phyloP scores from a whole-genome alignment of 2,329 filamentous ascomycete genomes.

The Aspergillus ruber region DNA sequence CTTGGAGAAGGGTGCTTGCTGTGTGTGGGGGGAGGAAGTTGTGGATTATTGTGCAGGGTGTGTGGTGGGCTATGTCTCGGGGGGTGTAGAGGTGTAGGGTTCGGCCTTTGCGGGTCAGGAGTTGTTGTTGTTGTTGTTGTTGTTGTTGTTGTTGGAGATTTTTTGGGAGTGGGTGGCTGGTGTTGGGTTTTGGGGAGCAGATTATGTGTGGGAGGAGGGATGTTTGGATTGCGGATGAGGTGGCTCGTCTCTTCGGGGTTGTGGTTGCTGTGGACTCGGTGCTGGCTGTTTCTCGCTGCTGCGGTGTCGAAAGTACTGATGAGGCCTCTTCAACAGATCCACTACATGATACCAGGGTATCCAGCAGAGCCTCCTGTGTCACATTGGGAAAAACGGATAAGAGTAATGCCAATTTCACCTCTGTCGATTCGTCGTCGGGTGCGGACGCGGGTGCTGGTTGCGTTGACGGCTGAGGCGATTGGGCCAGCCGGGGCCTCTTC shows the following conservation, averaged over 20 bases:
- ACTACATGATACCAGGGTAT: constrained; percentile 68
- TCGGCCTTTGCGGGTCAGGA: constrained; percentile 62
- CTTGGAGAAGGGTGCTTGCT: constrained; percentile 66
- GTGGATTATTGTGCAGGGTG: constrained; percentile 86
- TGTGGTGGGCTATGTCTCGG: constrained; percentile 71
- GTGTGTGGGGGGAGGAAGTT: constrained; percentile 71
- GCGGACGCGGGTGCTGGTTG: constrained; percentile 7
- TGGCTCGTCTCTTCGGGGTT: constrained; percentile 31
- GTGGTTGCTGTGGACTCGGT: constrained; percentile 1
- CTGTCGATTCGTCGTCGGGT: constrained; percentile 66
- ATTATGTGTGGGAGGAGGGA: constrained; percentile 53
- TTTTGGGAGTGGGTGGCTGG: constrained; percentile 9
- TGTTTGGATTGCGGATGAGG: constrained; percentile 51
- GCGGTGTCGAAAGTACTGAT: constrained; percentile 43
- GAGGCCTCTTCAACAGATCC: constrained; percentile 67
- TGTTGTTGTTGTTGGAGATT: constrained; percentile 24
- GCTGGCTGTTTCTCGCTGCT: not conserved
- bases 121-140: not conserved
- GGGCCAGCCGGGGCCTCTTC: constrained; percentile 27
- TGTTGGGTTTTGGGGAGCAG: constrained; percentile 14
- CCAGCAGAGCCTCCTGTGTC: constrained; percentile 63
- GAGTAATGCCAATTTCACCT: constrained; percentile 79
- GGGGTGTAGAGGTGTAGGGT: constrained; percentile 81
- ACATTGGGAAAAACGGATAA: constrained; percentile 65
- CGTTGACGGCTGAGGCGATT: not conserved